These are phyloP conservation scores for Paramecium caudatum DNA, from an alignment of 73 alveolate genomes.

Conservation along the genomic window DNA sequence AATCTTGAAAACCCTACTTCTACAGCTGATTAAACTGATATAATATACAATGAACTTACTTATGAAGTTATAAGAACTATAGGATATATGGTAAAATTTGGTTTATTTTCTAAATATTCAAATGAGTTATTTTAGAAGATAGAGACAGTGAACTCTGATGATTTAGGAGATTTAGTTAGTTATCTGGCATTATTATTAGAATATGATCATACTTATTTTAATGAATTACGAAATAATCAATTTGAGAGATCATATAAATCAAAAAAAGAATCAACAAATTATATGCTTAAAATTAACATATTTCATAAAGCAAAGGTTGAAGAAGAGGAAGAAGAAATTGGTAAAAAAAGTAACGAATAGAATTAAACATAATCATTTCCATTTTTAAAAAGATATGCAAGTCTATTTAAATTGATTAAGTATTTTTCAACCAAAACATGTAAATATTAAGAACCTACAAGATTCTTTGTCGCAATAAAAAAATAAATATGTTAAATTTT, in stretches of 20 bases:
- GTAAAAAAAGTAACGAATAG: background rate
- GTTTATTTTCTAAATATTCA: slow-evolving; percentile 61
- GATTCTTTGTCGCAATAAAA: background rate
- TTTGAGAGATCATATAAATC: background rate
- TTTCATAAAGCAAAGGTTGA: slow-evolving; percentile 28
- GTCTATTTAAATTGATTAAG: slow-evolving; percentile 40
- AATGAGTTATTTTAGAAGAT: background rate
- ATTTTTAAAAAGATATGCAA: slow-evolving; percentile 18
- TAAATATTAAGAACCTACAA: background rate
- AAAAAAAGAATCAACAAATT: background rate
- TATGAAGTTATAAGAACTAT: slow-evolving; percentile 65
- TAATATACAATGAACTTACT: slow-evolving; percentile 57
- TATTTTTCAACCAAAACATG: slow-evolving; percentile 43
- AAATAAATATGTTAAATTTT: slow-evolving; percentile 48
- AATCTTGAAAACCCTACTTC: background rate
- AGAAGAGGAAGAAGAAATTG: slow-evolving; percentile 50
- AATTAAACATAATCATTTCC: background rate
- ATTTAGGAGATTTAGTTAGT: slow-evolving; percentile 30
- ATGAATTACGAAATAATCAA: slow-evolving; percentile 42
- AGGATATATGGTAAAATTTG: slow-evolving; percentile 68
- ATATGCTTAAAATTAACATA: background rate
- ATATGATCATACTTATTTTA: slow-evolving; percentile 68
- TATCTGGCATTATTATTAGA: slow-evolving; percentile 71
- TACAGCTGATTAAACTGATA: background rate
- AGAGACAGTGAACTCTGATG: background rate